Conservation (phyloP, 768 basidiomycete genomes). For the Pluteus cervinus region DNA sequence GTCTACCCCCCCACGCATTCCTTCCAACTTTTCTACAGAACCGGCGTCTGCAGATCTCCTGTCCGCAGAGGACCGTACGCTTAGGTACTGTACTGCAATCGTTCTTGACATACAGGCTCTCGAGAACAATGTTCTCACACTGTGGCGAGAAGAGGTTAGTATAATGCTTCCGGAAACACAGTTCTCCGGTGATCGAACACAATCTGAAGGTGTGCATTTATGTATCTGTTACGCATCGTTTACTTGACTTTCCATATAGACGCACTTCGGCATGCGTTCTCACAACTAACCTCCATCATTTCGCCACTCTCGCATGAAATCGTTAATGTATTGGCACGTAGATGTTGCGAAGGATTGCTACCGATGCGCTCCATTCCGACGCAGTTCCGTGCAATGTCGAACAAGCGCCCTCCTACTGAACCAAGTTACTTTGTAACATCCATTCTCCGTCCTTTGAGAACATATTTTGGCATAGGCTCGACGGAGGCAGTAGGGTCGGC, state of each 20-base stretch:
- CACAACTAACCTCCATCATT: conserved; percentile 42
- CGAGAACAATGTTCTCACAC: conserved; percentile 38
- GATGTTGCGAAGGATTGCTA: conserved; percentile 81
- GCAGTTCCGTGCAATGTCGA: conserved; percentile 83
- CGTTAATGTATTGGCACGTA: conserved; percentile 60
- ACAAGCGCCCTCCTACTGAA: conserved; percentile 63
- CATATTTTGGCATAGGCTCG: conserved; percentile 61
- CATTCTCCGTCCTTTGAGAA: conserved; percentile 74
- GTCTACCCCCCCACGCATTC: conserved; percentile 18
- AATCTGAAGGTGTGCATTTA: conserved; percentile 45
- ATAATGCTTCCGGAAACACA: conserved; percentile 48
- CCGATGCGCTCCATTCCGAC: conserved; percentile 85
- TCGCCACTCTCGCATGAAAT: conserved; percentile 59
- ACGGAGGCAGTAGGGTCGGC: conserved; percentile 53
- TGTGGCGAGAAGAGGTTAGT: conserved; percentile 70
- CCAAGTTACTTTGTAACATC: conserved; percentile 83
- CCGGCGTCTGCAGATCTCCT: conserved; percentile 45
- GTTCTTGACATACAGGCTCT: conserved; percentile 64
- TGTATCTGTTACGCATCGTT: not conserved
- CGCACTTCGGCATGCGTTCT: conserved; percentile 49
- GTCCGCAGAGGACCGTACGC: conserved; percentile 55
- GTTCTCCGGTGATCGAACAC: conserved; percentile 21
- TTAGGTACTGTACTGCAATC: conserved; percentile 61
- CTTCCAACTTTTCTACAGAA: conserved; percentile 46
- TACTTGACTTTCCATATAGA: conserved; percentile 27